Evolutionary conservation across 768 basidiomycete species (phyloP).

Genomic region (Lactarius sanguifluus): DNA sequence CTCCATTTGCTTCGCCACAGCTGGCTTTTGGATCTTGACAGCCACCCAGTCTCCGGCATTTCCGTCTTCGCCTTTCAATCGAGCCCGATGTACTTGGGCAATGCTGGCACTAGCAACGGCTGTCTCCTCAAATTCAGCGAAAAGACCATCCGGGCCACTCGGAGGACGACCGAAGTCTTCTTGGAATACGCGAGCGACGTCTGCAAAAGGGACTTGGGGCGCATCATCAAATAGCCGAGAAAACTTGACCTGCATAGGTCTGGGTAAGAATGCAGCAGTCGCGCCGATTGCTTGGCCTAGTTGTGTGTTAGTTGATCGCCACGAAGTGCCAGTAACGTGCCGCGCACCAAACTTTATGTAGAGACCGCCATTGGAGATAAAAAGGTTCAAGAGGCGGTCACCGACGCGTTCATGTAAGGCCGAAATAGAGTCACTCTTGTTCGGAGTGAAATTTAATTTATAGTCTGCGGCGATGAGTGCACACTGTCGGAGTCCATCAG

Average conservation of each 20-base stretch:
- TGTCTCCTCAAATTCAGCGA: slow-evolving; percentile 71
- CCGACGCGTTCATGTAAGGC: slow-evolving; percentile 85
- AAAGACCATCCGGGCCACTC: slow-evolving; percentile 67
- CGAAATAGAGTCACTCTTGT: slow-evolving; percentile 70
- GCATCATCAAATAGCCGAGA: slow-evolving; percentile 85
- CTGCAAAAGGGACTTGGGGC: slow-evolving; percentile 75
- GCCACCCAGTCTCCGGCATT: slow-evolving; percentile 67
- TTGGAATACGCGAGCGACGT: slow-evolving; percentile 64
- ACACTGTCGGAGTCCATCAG: slow-evolving; percentile 44
- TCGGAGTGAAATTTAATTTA: slow-evolving; percentile 82
- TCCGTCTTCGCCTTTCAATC: slow-evolving; percentile 41
- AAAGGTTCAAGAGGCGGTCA: slow-evolving; percentile 67
- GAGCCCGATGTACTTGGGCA: slow-evolving; percentile 88
- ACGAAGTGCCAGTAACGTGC: slow-evolving; percentile 22
- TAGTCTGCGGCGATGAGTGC: slow-evolving; percentile 74
- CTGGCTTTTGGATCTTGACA: slow-evolving; percentile 92
- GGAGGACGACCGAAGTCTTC: slow-evolving; percentile 68
- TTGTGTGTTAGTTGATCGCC: slow-evolving; percentile 8
- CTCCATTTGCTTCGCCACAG: slow-evolving; percentile 80
- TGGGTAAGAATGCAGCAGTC: slow-evolving; percentile 82
- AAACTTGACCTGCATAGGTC: slow-evolving; percentile 80
- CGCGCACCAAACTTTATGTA: slow-evolving; percentile 78
- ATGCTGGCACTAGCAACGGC: slow-evolving; percentile 88
- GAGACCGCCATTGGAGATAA: slow-evolving; percentile 79
- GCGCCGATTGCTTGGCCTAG: slow-evolving; percentile 76